Percentiles rank a stretch among this genome's conserved stretches.
Evolutionary conservation across 352 stramenopile genomes (phyloP).

Genomic region (Phytophthora melonis): DNA sequence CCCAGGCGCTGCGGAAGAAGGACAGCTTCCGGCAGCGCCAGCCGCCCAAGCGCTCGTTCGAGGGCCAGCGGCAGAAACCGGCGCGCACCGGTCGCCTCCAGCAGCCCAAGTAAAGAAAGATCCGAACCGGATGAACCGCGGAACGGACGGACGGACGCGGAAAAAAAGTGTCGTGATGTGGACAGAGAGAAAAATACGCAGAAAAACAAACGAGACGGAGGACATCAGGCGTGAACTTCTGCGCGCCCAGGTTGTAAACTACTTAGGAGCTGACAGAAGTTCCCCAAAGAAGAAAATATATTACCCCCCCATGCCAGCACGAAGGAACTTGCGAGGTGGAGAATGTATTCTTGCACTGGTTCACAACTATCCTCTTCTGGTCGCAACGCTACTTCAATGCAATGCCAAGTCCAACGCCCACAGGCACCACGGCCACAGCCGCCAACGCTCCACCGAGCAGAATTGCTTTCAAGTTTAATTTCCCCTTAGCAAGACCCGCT

Average conservation of each 20-base stretch:
- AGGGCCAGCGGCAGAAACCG: constrained; percentile 61
- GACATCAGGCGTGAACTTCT: constrained; percentile 17
- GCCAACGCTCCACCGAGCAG: too few relatives aligned
- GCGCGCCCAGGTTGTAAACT: constrained; percentile 33
- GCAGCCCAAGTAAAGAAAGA: constrained; percentile 67
- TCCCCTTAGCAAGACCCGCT: too few relatives aligned
- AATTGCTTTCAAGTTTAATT: too few relatives aligned
- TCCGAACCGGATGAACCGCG: neutral
- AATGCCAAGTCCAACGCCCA: too few relatives aligned
- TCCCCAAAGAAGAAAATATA: constrained; percentile 24
- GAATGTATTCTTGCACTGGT: too few relatives aligned
- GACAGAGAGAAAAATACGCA: neutral
- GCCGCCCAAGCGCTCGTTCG: constrained; percentile 50
- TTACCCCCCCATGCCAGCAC: constrained; percentile 5
- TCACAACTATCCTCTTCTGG: neutral
- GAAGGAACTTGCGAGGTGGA: neutral
- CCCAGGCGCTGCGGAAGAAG: constrained; percentile 56
- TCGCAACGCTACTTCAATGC: too few relatives aligned
- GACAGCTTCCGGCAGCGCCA: constrained; percentile 49
- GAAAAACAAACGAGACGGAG: constrained; percentile 19
- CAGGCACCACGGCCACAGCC: too few relatives aligned
- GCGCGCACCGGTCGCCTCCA: constrained; percentile 68
- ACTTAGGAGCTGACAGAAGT: constrained; percentile 28
- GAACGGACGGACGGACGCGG: neutral
- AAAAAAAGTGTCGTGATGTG: neutral